phyloP scores from a whole-genome alignment of 345 rosid genomes.

The Salix koriyanagi region DNA sequence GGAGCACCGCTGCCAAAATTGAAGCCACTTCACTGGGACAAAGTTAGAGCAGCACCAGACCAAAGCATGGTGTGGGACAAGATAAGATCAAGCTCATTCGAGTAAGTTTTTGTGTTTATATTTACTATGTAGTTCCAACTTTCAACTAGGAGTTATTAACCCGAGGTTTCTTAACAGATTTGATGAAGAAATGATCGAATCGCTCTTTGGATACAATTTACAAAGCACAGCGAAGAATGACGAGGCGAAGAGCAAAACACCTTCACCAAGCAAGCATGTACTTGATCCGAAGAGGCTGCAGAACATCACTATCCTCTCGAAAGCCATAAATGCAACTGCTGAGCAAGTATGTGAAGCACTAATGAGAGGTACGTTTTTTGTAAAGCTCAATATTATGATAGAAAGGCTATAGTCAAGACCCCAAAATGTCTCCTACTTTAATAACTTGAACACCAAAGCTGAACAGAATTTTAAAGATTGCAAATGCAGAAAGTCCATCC shows the following conservation, averaged over 20 bases:
- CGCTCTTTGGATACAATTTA: conserved; percentile 80
- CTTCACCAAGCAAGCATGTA: conserved; percentile 87
- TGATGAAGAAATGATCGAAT: conserved; percentile 97
- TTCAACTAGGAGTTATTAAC: neutral
- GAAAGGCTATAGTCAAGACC: neutral
- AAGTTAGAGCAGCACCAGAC: conserved; percentile 94
- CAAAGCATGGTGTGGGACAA: conserved; percentile 90
- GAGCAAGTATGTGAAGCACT: conserved; percentile 80
- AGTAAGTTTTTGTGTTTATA: conserved; percentile 49
- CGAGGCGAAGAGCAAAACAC: conserved; percentile 71
- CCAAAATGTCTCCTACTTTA: neutral
- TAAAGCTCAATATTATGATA: too few species aligned
- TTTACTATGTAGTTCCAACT: neutral
- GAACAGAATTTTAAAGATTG: neutral
- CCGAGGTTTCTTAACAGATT: conserved; percentile 42
- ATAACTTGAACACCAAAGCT: neutral
- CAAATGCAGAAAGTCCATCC: neutral
- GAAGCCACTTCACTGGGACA: conserved; percentile 99
- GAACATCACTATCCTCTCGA: conserved; percentile 84
- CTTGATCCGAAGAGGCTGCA: conserved; percentile 92
- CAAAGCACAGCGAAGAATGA: conserved; percentile 55
- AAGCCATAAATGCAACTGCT: conserved; percentile 63
- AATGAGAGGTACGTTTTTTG: conserved; percentile 50
- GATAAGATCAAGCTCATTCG: conserved; percentile 85
- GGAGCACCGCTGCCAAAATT: conserved; percentile 76